Evolutionary conservation across 805 yeast genomes (phyloP).

Genomic region (Dipodascopsis uninucleata): DNA sequence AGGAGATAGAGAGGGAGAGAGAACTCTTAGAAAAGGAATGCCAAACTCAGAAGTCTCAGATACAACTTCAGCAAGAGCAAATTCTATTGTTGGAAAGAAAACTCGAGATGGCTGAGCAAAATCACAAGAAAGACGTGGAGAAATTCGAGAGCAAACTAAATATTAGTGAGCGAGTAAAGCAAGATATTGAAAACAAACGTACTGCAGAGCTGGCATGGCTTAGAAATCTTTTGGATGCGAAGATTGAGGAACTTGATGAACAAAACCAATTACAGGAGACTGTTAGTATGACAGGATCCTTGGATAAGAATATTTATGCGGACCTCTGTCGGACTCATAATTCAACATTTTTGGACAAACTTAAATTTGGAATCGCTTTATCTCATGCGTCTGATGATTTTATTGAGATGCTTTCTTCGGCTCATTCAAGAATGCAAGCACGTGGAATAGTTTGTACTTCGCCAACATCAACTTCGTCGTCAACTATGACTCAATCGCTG

Average conservation of each 20-base stretch:
- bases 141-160: conserved; percentile 1
- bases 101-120: conserved; percentile 5
- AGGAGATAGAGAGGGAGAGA: conserved; percentile 16
- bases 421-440: too few species aligned
- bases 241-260: conserved; percentile 19
- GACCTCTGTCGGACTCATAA: conserved; percentile 7
- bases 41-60: conserved; percentile 16
- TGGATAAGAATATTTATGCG: conserved; percentile 3
- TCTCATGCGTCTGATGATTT: conserved; percentile 21
- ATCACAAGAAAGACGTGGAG: conserved; percentile 6
- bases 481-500: too few species aligned
- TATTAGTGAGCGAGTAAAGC: conserved; percentile 8
- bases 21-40: conserved; percentile 8
- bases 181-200: conserved; percentile 13
- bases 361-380: conserved; percentile 21
- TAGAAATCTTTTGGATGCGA: conserved; percentile 13
- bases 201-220: conserved; percentile 24
- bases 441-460: too few species aligned
- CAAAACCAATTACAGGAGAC: conserved; percentile 10
- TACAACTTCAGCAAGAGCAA: conserved; percentile 14
- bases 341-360: conserved; percentile 14
- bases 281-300: too few species aligned
- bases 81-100: conserved; percentile 13
- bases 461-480: too few species aligned
- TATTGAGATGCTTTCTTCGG: conserved; percentile 7